phyloP scores from a whole-genome alignment of 2,329 filamentous ascomycete species.

The Colletotrichum orchidophilum region DNA sequence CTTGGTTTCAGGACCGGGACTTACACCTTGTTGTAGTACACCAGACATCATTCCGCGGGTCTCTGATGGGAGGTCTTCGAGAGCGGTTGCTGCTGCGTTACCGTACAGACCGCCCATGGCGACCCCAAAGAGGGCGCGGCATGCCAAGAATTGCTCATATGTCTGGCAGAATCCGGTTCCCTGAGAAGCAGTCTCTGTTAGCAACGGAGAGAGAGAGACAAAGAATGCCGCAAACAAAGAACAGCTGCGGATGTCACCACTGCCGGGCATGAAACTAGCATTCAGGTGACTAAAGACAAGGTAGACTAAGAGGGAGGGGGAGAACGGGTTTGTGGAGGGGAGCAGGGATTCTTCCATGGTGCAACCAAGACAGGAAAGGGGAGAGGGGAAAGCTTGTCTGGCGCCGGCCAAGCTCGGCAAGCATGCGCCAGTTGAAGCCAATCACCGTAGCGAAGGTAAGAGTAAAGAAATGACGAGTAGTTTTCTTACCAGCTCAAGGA shows the following conservation, averaged over 20 bases:
- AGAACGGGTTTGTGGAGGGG: slow-evolving; percentile 7
- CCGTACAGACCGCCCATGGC: slow-evolving; percentile 87
- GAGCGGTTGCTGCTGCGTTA: slow-evolving; percentile 80
- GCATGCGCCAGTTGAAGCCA: slow-evolving; percentile 4
- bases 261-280: not conserved
- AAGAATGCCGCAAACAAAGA: slow-evolving; percentile 2
- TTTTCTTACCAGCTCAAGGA: slow-evolving; percentile 71
- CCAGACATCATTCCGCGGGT: slow-evolving; percentile 79
- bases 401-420: slow-evolving; percentile 13
- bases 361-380: slow-evolving; percentile 27
- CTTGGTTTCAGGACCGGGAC: slow-evolving; percentile 47
- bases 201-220: not conserved
- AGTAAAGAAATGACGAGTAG: slow-evolving; percentile 13
- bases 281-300: not conserved
- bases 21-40: slow-evolving; percentile 75
- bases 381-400: slow-evolving; percentile 29
- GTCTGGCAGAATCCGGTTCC: slow-evolving; percentile 75
- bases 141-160: slow-evolving; percentile 77
- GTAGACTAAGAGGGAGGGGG: not conserved
- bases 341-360: slow-evolving; percentile 23
- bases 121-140: slow-evolving; percentile 78
- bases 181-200: slow-evolving; percentile 40
- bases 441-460: not conserved
- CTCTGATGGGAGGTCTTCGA: slow-evolving; percentile 76
- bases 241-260: slow-evolving; percentile 4